Base-by-base conservation (phyloP, 1,284 basidiomycete genomes). In the Prillingera fragicola region DNA sequence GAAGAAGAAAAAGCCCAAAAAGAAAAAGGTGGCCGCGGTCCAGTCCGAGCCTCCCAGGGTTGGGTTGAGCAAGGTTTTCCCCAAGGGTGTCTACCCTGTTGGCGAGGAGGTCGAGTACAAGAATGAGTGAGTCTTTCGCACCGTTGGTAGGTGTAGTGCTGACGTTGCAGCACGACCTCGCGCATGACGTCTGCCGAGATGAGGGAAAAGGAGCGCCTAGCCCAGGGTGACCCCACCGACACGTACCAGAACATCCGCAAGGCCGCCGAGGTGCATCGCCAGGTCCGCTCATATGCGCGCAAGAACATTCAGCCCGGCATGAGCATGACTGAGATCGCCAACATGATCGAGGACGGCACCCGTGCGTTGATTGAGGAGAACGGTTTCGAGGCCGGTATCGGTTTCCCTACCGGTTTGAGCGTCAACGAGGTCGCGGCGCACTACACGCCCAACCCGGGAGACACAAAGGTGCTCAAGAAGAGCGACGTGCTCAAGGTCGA, bases 401-500 rank as follows among this genome's bases (percentile, higher is more conserved):
- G 92, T 14, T 90, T 99, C 75, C 95, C 95, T n/a, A 98, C 94
- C 2, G 95, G 95, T 26, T 74, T 98, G 52, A 92, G 83, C 69
- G 71, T 92, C 55, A 98, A 98, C 71, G 79, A 96, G 67, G 88
- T 88, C 53, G 95, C 95, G 0, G 95, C 95, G 22, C 95, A 99
- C 73, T 99, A 90, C 69, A 86, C 88, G 5, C 95, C 95, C 12
- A 99, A 98, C 70, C 83, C 90, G 1, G 91, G 91, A 22, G 94
- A 97, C 73, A 94, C 81, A 22, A 81, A 74, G 46, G 89, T 94
- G 19, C 75, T 98, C 29, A 78, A 87, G 62, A 71, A 80, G 44
- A 79, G 81, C 29, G 94, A 99, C 63, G 86, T 97, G 18, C 75
- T 98, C 61, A 98, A 99, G 73, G 87, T 99, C 39, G 95, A 99